Evolutionary conservation across 2,329 filamentous ascomycete genomes (phyloP).

Genomic region (Arthrobotrys pseudoclavata): DNA sequence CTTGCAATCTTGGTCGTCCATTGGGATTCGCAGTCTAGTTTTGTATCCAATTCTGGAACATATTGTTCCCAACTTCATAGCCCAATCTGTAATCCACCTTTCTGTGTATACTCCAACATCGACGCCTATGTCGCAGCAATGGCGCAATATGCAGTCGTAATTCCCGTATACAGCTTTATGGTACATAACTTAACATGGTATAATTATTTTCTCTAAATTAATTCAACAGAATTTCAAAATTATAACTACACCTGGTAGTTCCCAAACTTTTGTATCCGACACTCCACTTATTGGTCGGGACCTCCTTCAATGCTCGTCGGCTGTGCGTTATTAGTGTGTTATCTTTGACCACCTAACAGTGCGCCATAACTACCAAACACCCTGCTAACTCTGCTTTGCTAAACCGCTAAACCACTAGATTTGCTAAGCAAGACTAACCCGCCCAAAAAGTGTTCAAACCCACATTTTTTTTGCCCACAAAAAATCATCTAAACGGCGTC

Average conservation of each 20-base stretch:
- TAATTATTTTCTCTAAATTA: too few relatives aligned
- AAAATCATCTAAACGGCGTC: too few relatives aligned
- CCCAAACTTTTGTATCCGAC: not conserved
- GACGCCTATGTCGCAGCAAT: not conserved
- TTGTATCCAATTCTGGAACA: not conserved
- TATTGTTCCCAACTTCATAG: not conserved
- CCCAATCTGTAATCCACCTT: not conserved
- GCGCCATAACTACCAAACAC: too few relatives aligned
- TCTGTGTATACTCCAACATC: not conserved
- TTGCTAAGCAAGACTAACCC: too few relatives aligned
- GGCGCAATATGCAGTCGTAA: not conserved
- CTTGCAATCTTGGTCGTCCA: not conserved
- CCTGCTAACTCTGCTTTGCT: too few relatives aligned
- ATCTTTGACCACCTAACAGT: not conserved
- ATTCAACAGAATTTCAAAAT: not conserved
- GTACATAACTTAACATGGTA: too few relatives aligned
- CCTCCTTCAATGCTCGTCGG: not conserved
- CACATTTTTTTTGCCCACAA: too few relatives aligned
- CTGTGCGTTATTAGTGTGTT: not conserved
- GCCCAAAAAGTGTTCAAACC: too few relatives aligned
- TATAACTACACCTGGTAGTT: not conserved
- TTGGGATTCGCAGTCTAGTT: not conserved
- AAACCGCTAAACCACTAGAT: too few relatives aligned
- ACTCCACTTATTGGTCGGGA: not conserved
- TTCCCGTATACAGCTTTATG: not conserved